Evolutionary conservation across 2,329 filamentous ascomycete species (phyloP).

Genomic region (Claviceps monticola): DNA sequence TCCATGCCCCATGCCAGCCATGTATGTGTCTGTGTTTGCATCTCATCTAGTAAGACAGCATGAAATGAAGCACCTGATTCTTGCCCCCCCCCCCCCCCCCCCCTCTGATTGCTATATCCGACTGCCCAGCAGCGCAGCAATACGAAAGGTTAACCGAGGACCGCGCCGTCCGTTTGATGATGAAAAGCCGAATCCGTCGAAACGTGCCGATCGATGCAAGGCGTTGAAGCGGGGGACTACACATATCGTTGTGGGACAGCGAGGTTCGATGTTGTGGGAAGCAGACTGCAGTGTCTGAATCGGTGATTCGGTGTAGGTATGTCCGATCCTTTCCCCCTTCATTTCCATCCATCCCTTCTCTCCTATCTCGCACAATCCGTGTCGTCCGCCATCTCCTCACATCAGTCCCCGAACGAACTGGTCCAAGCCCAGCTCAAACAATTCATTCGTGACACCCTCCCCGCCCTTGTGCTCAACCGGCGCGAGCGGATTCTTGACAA

Average conservation of each 20-base stretch:
- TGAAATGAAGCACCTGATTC: no score
- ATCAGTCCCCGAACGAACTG: constrained; percentile 59
- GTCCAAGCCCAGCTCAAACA: constrained; percentile 60
- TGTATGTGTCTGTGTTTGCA: no score
- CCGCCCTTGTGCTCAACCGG: constrained; percentile 56
- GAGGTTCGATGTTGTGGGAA: no score
- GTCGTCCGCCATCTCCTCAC: constrained; percentile 25
- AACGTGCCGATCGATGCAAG: not conserved
- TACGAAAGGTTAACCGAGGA: not conserved
- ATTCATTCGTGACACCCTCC: constrained; percentile 55
- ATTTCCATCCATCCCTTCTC: no score
- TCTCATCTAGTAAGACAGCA: no score
- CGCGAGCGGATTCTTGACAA: constrained; percentile 57
- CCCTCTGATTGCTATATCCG: not conserved
- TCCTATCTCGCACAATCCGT: not conserved
- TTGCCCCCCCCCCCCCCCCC: no score
- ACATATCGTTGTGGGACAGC: not conserved
- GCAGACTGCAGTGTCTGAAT: no score
- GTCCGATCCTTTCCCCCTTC: no score
- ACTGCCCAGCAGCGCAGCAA: not conserved
- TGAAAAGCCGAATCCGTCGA: not conserved
- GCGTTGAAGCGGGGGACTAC: not conserved
- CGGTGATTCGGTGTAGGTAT: no score
- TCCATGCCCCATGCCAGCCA: no score
- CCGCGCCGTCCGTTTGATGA: not conserved